Evolutionary conservation across 164 flowering plant genomes (phyloP).

Genomic region (Tetracentron sinense): DNA sequence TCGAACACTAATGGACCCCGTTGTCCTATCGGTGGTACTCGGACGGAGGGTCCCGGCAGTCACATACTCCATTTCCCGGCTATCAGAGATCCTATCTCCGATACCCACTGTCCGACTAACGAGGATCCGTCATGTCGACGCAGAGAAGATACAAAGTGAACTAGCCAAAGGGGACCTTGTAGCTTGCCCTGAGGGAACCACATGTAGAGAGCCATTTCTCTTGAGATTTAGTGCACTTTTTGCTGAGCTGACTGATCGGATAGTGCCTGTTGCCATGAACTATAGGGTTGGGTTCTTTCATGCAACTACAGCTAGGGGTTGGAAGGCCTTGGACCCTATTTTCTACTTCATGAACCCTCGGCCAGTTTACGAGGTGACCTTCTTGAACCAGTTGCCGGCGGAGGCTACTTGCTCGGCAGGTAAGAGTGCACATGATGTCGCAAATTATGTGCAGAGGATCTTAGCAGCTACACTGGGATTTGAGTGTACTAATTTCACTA

Average conservation of each 20-base stretch:
- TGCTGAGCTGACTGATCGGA: slow-evolving; percentile 83
- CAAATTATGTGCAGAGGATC: slow-evolving; percentile 85
- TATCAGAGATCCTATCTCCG: slow-evolving; percentile 87
- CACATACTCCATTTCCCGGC: slow-evolving; percentile 82
- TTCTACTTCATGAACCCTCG: slow-evolving; percentile 97
- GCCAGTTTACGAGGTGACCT: slow-evolving; percentile 84
- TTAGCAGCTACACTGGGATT: slow-evolving; percentile 85
- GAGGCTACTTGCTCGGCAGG: slow-evolving; percentile 91
- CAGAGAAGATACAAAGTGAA: slow-evolving; percentile 51
- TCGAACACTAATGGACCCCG: slow-evolving; percentile 94
- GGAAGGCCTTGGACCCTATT: slow-evolving; percentile 84
- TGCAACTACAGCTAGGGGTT: slow-evolving; percentile 92
- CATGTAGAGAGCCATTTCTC: slow-evolving; percentile 89
- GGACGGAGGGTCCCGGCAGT: slow-evolving; percentile 74
- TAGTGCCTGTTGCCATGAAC: slow-evolving; percentile 96
- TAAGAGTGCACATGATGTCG: slow-evolving; percentile 82
- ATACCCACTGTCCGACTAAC: slow-evolving; percentile 86
- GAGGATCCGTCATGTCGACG: slow-evolving; percentile 68
- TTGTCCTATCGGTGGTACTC: slow-evolving; percentile 70
- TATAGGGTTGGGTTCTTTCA: slow-evolving; percentile 87
- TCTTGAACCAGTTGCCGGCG: slow-evolving; percentile 78
- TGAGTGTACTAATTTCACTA: slow-evolving; percentile 86
- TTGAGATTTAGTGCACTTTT: slow-evolving; percentile 86
- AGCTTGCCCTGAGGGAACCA: slow-evolving; percentile 96
- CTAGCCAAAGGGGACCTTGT: slow-evolving; percentile 68